Conservation (phyloP, 2,329 filamentous ascomycete species). For the Fusarium compactum region DNA sequence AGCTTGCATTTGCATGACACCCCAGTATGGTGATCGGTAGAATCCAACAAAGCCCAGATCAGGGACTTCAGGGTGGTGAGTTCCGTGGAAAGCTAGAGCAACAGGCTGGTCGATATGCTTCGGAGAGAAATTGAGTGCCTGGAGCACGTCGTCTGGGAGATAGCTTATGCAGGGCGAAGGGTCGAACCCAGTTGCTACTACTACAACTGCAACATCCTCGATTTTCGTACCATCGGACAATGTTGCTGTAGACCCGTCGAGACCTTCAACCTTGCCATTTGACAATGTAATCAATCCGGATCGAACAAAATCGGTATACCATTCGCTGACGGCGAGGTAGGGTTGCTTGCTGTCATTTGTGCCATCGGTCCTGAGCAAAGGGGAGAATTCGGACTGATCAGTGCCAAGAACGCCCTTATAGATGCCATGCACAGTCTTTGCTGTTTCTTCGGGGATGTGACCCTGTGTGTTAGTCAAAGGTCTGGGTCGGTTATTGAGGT, state of each 20-base stretch:
- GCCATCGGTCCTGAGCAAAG: slow-evolving; percentile 54
- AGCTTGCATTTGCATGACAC: slow-evolving; percentile 88
- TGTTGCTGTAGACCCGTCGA: slow-evolving; percentile 54
- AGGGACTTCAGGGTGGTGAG: slow-evolving; percentile 69
- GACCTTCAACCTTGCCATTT: slow-evolving; percentile 58
- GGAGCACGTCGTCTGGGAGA: slow-evolving; percentile 67
- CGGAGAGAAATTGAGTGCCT: slow-evolving; percentile 68
- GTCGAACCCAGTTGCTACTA: slow-evolving; percentile 82
- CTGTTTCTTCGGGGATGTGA: slow-evolving; percentile 70
- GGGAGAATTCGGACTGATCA: slow-evolving; percentile 66
- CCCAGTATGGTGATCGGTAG: slow-evolving; percentile 88
- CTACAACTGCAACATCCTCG: slow-evolving; percentile 71
- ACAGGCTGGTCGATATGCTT: slow-evolving; percentile 69
- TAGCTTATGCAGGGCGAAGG: slow-evolving; percentile 73
- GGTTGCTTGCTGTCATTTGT: slow-evolving; percentile 64
- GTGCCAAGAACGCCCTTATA: slow-evolving; percentile 63
- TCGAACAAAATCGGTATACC: slow-evolving; percentile 80
- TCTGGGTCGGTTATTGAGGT: slow-evolving; percentile 70
- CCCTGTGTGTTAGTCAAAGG: slow-evolving; percentile 74
- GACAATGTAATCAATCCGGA: slow-evolving; percentile 68
- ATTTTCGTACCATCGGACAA: slow-evolving; percentile 54
- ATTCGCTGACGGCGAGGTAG: slow-evolving; percentile 77
- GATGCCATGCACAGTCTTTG: slow-evolving; percentile 65
- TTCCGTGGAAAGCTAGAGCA: slow-evolving; percentile 75
- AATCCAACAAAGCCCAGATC: slow-evolving; percentile 84